Base-by-base conservation (phyloP, 306 rosid species). In the Gleditsia sinensis region DNA sequence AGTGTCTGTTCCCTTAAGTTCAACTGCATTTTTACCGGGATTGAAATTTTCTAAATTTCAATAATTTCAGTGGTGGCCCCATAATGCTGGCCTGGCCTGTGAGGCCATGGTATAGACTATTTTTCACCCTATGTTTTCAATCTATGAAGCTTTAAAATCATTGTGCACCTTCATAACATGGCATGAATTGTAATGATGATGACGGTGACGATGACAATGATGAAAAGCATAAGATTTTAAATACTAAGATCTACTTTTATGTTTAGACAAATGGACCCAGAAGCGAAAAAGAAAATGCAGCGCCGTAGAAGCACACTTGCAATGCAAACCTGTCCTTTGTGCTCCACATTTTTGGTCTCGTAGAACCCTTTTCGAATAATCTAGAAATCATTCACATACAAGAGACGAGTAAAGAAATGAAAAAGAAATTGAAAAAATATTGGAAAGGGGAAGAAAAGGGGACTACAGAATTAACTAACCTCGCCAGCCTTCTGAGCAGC, bases 401-500 rank as follows among this genome's bases (percentile, higher is more conserved):
- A 54, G 54, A 56, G 36, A 43, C 2, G 2, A 23, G 12, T 17
- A 20, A 61, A 27, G 19, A 34, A 45, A 45, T 1, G 7, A 12
- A 17, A 37, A 32, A 1, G 60, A 28, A 32, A 81, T 54, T 19
- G 46, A 25, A 23, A 46, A 2, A 17, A 54, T 23, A 9, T 9
- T 73, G 21, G 30, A 16, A 6, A 25, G 49, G 5, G 45, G 60
- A 27, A 23, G 37, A 1, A 46, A 60, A 54, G 3, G 3, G 6
- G 34, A 5, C 34, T 28, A 16, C 62, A 16, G 40, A 45, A 49
- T 13, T 67, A 72, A 73, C 72, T 28, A 9, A 94, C 99, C 82
- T 92, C 91, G 19, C 97, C 97, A 58, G 97, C 97, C 83, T 59
- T 87, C 78, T 81, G 82, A 36, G 97, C 97, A 2, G 96, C 96